Evolutionary conservation across 2,329 filamentous ascomycete genomes (phyloP).

Genomic region (Amauroascus niger): DNA sequence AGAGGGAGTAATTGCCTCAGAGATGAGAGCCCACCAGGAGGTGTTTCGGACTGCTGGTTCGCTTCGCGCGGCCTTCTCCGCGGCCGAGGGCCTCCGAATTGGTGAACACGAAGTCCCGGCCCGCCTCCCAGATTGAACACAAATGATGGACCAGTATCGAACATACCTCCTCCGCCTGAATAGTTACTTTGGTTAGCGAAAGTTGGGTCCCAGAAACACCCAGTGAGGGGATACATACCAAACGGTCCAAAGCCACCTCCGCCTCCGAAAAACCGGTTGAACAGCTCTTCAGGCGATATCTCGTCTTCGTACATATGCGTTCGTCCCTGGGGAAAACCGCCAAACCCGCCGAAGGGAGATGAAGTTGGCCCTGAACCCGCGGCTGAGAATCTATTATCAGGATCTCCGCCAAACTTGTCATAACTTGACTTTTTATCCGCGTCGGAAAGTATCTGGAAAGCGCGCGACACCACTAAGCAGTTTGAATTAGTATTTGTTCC

Average conservation of each 20-base stretch:
- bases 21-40: conserved; percentile 45
- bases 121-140: conserved; percentile 92
- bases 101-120: conserved; percentile 84
- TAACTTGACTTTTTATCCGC: conserved; percentile 84
- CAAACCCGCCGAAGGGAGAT: conserved; percentile 40
- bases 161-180: conserved; percentile 47
- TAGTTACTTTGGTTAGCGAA: conserved; percentile 10
- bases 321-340: conserved; percentile 45
- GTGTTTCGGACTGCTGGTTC: conserved; percentile 43
- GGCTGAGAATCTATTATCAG: conserved; percentile 69
- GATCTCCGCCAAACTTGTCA: conserved; percentile 83
- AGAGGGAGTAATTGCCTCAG: conserved; percentile 73
- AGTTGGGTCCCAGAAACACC: not conserved
- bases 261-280: conserved; percentile 90
- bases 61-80: conserved; percentile 63
- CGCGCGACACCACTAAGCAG: conserved; percentile 66
- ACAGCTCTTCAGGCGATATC: conserved; percentile 92
- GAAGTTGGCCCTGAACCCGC: conserved; percentile 32
- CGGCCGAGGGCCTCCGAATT: conserved; percentile 76
- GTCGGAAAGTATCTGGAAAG: conserved; percentile 87
- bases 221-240: conserved; percentile 40
- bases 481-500: conserved; percentile 8
- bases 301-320: conserved; percentile 73
- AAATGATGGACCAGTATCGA: conserved; percentile 75
- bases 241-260: conserved; percentile 50